A percentile compares a stretch with the other conserved stretches of the same genome.
phyloP scores from a whole-genome alignment of 1,139 yeast genomes.

The Candida sp. region DNA sequence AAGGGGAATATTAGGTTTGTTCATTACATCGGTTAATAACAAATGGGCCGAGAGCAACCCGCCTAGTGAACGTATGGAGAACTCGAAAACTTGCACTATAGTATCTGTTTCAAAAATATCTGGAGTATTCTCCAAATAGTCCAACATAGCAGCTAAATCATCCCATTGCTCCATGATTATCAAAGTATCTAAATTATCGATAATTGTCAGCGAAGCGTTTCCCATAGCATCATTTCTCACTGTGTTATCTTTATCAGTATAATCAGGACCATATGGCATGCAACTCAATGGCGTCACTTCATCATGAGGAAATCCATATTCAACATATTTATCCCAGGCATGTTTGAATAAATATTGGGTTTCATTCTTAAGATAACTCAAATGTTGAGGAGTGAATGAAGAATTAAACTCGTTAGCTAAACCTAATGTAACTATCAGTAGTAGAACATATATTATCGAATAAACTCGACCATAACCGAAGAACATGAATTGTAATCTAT shows the following conservation, averaged over 20 bases:
- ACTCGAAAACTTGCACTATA: slow-evolving; percentile 83
- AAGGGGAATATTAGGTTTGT: slow-evolving; percentile 23
- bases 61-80: slow-evolving; percentile 76
- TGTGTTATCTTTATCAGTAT: slow-evolving; percentile 46
- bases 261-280: slow-evolving; percentile 64
- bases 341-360: slow-evolving; percentile 63
- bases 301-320: slow-evolving; percentile 76
- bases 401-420: slow-evolving; percentile 14
- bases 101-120: slow-evolving; percentile 59
- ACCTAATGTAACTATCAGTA: neutral
- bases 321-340: slow-evolving; percentile 72
- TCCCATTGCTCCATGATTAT: slow-evolving; percentile 67
- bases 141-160: slow-evolving; percentile 50
- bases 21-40: slow-evolving; percentile 51
- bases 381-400: slow-evolving; percentile 50
- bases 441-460: neutral
- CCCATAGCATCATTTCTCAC: slow-evolving; percentile 84
- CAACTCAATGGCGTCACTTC: slow-evolving; percentile 79
- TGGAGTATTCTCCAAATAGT: slow-evolving; percentile 35
- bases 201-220: slow-evolving; percentile 70
- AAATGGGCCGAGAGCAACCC: slow-evolving; percentile 77
- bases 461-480: neutral
- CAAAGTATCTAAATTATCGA: slow-evolving; percentile 79
- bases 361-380: slow-evolving; percentile 43
- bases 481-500: neutral